Base-by-base conservation (phyloP, 1,284 basidiomycete genomes). In the Puccinia hordei region DNA sequence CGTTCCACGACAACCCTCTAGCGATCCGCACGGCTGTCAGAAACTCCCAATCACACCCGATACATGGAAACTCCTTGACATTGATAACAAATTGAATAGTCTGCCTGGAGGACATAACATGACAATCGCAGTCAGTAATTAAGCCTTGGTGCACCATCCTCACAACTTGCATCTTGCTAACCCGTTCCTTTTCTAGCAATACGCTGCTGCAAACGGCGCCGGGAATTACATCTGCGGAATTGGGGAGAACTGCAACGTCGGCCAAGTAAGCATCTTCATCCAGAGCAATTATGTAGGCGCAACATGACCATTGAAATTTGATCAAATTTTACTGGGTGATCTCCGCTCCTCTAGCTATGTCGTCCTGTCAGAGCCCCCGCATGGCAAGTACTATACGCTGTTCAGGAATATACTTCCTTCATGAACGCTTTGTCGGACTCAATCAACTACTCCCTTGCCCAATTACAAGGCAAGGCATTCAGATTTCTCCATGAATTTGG, bases 311-410 rank as follows among this genome's bases (percentile, higher is more conserved):
- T 38, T n/a, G n/a, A 17, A 30, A 49, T 49, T 49, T 10, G 17
- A 30, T 35, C 46, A 35, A 15, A 24, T n/a, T 72, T 8, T 49
- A 24, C 30, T 35, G 19, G 6, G 19, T n/a, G 17, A 10, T n/a
- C 0, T 24, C 41, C 51, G 27, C 2, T 22, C 33, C 33, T 44
- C 33, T 44, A 80, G 59, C 46, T 72, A n/a, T 72, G 53, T 38
- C 68, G 63, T 72, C 77, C 77, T 15, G 46, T 79, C 55, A 57
- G 72, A 79, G 68, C 66, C 22, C 77, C 77, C 24, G 68, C 68
- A 46, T 79, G 77, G 77, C 77, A 79, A 38, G 30, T 79, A 9
- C 65, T 79, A 6, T 71, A 71, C 24, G 65, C 77, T n/a, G 57
- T 44, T 27, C 77, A 79, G 59, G 77, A 79, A 51, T 79, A 71